Evolutionary conservation across 225 moss, liverwort and hornwort genomes (phyloP).

Genomic region (Pleurozium schreberi): DNA sequence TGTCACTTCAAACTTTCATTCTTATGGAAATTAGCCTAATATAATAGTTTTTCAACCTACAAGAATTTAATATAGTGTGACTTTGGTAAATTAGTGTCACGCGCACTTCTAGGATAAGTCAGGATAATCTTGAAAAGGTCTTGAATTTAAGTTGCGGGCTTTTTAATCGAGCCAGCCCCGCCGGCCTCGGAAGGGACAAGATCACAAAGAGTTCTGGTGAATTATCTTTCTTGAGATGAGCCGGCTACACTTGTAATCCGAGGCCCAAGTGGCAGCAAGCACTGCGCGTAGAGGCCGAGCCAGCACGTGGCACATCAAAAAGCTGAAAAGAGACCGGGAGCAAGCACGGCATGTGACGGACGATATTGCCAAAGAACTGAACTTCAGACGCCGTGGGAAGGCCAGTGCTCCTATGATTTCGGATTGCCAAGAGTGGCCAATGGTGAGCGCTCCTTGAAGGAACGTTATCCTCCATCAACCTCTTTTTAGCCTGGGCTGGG

Average conservation of each 20-base stretch:
- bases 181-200: background rate
- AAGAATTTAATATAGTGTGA: background rate
- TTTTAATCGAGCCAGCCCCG: no score
- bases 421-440: background rate
- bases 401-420: background rate
- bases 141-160: background rate
- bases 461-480: conserved; percentile 22
- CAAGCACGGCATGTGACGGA: conserved; percentile 11
- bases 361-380: background rate
- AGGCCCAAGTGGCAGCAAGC: conserved; percentile 6
- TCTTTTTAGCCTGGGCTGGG: background rate
- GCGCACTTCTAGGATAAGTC: no score
- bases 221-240: background rate
- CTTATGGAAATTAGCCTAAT: background rate
- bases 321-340: conserved; percentile 1
- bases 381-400: background rate
- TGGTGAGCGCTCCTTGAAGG: background rate
- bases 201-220: background rate
- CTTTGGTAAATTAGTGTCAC: no score
- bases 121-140: background rate
- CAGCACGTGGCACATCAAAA: conserved; percentile 16
- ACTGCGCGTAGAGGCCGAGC: background rate
- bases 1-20: background rate
- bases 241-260: background rate
- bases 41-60: no score